A percentile compares a stretch with the other conserved stretches of the same genome.
Evolutionary conservation across 1,284 basidiomycete species (phyloP).

Genomic region (Mixia osmundae): DNA sequence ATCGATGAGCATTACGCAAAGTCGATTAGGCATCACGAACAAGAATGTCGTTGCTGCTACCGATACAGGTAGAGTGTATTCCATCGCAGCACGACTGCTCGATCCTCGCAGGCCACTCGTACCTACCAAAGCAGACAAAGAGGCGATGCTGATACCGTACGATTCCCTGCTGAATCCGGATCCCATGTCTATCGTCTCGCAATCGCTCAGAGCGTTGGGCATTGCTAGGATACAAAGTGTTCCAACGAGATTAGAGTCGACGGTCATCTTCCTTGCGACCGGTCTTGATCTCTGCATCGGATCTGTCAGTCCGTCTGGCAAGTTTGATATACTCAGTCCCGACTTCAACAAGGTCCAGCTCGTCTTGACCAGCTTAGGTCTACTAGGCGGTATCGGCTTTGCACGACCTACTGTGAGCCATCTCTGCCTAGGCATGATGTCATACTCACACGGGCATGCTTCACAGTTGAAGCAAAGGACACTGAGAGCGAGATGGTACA

Average conservation of each 20-base stretch:
- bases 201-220: slow-evolving; percentile 34
- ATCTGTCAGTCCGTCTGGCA: slow-evolving; percentile 58
- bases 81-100: slow-evolving; percentile 47
- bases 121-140: slow-evolving; percentile 48
- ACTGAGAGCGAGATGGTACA: too few relatives aligned
- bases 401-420: too few relatives aligned
- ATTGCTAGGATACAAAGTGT: slow-evolving; percentile 41
- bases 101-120: slow-evolving; percentile 56
- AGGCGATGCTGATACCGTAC: slow-evolving; percentile 68
- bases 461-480: too few relatives aligned
- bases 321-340: slow-evolving; percentile 79
- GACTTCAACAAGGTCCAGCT: slow-evolving; percentile 86
- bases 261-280: slow-evolving; percentile 61
- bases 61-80: slow-evolving; percentile 44
- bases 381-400: too few relatives aligned
- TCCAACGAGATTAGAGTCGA: slow-evolving; percentile 72
- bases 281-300: slow-evolving; percentile 74
- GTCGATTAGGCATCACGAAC: slow-evolving; percentile 63
- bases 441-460: too few relatives aligned
- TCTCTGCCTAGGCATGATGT: too few relatives aligned
- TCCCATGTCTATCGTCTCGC: slow-evolving; percentile 43
- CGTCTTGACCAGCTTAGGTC: slow-evolving; percentile 49
- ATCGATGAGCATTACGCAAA: slow-evolving; percentile 47
- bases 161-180: slow-evolving; percentile 53
- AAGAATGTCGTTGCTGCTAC: slow-evolving; percentile 73